Conservation (phyloP, 345 rosid species). For the Combretum micranthum region DNA sequence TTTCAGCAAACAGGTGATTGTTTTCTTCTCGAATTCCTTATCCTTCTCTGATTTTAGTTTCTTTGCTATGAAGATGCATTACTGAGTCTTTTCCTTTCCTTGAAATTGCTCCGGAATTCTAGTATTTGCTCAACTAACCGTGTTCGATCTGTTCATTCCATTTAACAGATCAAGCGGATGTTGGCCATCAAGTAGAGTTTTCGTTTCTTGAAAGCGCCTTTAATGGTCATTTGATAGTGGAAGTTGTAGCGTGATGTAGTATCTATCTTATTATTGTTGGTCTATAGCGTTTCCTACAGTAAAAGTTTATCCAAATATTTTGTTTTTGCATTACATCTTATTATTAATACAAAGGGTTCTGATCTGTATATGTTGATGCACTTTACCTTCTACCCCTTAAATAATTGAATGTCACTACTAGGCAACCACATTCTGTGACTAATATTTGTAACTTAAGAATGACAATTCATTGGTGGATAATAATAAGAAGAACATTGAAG, state of each 20-base stretch:
- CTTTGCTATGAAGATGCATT: background rate
- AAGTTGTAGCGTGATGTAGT: background rate
- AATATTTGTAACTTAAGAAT: too few species aligned
- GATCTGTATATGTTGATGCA: too few species aligned
- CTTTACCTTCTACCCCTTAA: too few species aligned
- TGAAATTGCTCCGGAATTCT: background rate
- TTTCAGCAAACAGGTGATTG: conserved; percentile 88
- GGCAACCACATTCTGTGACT: too few species aligned
- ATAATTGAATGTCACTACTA: too few species aligned
- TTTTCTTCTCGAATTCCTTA: background rate
- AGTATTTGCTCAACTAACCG: background rate
- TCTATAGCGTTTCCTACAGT: too few species aligned
- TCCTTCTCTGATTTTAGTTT: background rate
- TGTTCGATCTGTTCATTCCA: background rate
- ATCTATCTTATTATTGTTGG: too few species aligned
- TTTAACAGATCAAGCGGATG: conserved; percentile 29
- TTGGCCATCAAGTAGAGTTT: conserved; percentile 12
- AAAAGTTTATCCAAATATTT: too few species aligned
- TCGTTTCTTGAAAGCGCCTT: background rate
- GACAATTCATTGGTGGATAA: too few species aligned
- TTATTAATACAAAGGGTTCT: too few species aligned
- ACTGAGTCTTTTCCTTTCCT: background rate
- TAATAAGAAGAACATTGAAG: too few species aligned
- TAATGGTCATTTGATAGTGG: background rate
- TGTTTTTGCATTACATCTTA: too few species aligned